Evolutionary conservation across 352 stramenopile species (phyloP), one percentile per base, ranked within the genome.

Genomic region (Globisporangium uncinulatum): DNA sequence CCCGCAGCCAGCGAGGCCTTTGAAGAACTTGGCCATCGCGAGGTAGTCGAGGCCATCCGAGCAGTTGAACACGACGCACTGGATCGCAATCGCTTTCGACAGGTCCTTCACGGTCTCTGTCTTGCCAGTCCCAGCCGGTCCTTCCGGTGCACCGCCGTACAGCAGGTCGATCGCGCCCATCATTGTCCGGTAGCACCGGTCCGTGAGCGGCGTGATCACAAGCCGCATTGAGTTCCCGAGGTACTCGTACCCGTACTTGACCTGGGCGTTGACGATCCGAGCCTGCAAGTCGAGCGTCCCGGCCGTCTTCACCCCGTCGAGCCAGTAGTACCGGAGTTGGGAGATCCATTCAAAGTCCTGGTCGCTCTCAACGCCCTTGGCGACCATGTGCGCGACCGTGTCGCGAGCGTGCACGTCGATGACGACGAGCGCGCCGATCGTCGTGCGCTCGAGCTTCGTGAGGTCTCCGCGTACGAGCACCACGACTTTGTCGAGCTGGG

Each of bases 11-110:
- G 92, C 92, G 7, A 98, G 73, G 0, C 93, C 93, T 59, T 98
- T 98, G 67, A 98, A 98, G 70, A 98, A 97, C 61, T 98, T 98
- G 32, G 86, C 93, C 92, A 97, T 98, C 17, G 92, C 93, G 51
- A 96, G 60, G 68, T 98, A 98, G 56, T 97, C 89, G 2, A 98
- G 65, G 2, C 87, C 86, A 14, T 91, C 79, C 0, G 89, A 97
- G 67, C 93, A 98, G 66, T 98, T 98, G 62, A 96, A 97, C 11
- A 98, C 93, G 15, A 98, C 93, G 54, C 94, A 98, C 68, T 98
- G 94, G 54, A 97, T 97, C 19, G 91, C 92, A 29, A 98, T 96
- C 1, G 91, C 92, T 54, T 98, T 98, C n/a, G 81, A 93, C 15
- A 98, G 48, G 73, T 98, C 92, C 62, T 98, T 98, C 10, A 96